phyloP scores from a whole-genome alignment of 2,329 filamentous ascomycete species.

The Xylaria sp. region DNA sequence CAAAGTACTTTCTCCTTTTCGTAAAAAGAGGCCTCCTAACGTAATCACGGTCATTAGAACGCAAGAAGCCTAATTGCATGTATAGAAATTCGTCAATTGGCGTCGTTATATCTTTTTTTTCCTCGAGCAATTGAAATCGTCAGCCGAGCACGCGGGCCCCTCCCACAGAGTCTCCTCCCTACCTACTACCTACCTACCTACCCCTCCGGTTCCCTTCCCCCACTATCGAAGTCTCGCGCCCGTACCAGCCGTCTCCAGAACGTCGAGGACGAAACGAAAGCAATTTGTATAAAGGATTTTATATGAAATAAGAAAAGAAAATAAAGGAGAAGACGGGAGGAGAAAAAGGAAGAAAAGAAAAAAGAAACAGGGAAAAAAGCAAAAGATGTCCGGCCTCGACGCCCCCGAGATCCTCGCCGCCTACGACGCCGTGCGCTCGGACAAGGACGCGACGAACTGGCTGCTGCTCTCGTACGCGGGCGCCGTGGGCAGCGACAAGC shows the following conservation, averaged over 20 bases:
- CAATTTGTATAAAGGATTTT: no score
- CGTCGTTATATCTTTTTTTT: neutral
- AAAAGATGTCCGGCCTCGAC: slow-evolving; percentile 66
- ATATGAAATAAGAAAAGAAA: neutral
- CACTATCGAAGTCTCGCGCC: neutral
- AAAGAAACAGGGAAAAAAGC: neutral
- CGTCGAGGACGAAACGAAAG: neutral
- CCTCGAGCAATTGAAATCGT: neutral
- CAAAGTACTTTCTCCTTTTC: slow-evolving; percentile 1
- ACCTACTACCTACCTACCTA: neutral
- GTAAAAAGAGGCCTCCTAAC: neutral
- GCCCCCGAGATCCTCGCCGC: slow-evolving; percentile 70
- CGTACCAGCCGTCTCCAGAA: neutral
- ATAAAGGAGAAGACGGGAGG: neutral
- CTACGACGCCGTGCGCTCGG: slow-evolving; percentile 74
- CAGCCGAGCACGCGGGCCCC: slow-evolving; percentile 21
- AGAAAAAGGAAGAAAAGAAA: neutral
- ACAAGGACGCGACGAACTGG: slow-evolving; percentile 75
- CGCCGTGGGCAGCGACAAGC: slow-evolving; percentile 65
- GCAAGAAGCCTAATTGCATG: neutral
- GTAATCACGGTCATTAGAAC: neutral
- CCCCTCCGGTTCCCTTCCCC: slow-evolving; percentile 18
- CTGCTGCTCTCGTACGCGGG: slow-evolving; percentile 71
- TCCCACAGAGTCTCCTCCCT: neutral
- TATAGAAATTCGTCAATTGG: neutral